Evolutionary conservation across 352 stramenopile species (phyloP).

Genomic region (Ophiocytium majus): DNA sequence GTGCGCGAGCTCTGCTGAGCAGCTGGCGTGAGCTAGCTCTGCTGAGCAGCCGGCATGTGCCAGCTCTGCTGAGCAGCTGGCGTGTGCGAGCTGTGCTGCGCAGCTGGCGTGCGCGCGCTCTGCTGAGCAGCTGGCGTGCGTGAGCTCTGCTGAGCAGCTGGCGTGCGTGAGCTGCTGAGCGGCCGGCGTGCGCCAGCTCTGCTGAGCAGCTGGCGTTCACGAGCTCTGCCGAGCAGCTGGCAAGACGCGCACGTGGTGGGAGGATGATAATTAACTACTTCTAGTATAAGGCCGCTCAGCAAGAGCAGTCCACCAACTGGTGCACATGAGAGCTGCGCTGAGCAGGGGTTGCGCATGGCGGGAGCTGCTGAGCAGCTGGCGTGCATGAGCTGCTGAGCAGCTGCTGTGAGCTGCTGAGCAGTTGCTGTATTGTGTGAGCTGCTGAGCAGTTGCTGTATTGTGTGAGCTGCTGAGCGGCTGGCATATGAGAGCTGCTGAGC

Average conservation of each 20-base stretch:
- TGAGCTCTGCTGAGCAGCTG: neutral
- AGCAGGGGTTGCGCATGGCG: too few species aligned
- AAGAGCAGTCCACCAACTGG: conserved; percentile 43
- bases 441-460: neutral
- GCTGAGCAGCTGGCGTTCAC: neutral
- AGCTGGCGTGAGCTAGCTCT: neutral
- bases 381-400: neutral
- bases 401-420: neutral
- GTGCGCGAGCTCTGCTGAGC: neutral
- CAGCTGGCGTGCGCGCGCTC: neutral
- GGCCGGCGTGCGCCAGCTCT: neutral
- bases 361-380: neutral
- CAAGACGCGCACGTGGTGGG: conserved; percentile 42
- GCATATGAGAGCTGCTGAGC: neutral
- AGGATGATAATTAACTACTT: too few species aligned
- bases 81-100: neutral
- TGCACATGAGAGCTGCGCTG: too few species aligned
- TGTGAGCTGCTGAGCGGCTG: neutral
- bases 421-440: too few species aligned
- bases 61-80: neutral
- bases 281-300: conserved; percentile 7
- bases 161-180: neutral
- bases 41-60: neutral
- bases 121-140: neutral
- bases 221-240: neutral